Conservation (phyloP, 192 early-diverging fungal genomes). For the Mortierella claussenii region DNA sequence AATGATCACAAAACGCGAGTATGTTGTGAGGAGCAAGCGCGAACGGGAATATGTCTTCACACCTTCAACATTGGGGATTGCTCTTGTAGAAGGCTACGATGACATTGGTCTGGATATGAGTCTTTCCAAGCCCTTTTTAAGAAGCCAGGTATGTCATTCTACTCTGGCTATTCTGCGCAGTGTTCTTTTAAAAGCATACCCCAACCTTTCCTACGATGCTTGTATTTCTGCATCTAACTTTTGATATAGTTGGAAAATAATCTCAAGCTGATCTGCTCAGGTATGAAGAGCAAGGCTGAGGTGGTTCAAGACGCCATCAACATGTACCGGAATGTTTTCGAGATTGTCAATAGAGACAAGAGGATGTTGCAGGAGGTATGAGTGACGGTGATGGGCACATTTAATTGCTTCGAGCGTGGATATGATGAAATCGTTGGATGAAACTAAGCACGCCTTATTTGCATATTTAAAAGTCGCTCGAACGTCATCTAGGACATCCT, state of each 20-base stretch:
- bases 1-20: conserved; percentile 89
- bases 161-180: no score
- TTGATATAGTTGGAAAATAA: conserved; percentile 76
- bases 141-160: conserved; percentile 67
- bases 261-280: conserved; percentile 79
- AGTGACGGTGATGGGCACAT: conserved; percentile 7
- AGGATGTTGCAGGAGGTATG: conserved; percentile 53
- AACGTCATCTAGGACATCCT: background rate
- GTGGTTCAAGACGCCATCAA: conserved; percentile 75
- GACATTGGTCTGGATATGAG: conserved; percentile 86
- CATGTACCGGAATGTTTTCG: conserved; percentile 81
- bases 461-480: conserved; percentile 11
- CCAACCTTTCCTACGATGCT: no score
- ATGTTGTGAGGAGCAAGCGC: conserved; percentile 72
- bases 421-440: no score
- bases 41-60: conserved; percentile 61
- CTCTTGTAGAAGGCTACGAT: conserved; percentile 87
- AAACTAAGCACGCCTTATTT: no score
- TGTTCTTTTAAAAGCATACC: no score
- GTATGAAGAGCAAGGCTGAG: conserved; percentile 67
- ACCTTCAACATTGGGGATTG: conserved; percentile 90
- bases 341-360: conserved; percentile 61
- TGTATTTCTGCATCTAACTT: background rate
- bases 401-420: no score
- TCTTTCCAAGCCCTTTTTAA: conserved; percentile 89